Evolutionary conservation across 306 rosid species (phyloP).

Genomic region (Fagus crenata): DNA sequence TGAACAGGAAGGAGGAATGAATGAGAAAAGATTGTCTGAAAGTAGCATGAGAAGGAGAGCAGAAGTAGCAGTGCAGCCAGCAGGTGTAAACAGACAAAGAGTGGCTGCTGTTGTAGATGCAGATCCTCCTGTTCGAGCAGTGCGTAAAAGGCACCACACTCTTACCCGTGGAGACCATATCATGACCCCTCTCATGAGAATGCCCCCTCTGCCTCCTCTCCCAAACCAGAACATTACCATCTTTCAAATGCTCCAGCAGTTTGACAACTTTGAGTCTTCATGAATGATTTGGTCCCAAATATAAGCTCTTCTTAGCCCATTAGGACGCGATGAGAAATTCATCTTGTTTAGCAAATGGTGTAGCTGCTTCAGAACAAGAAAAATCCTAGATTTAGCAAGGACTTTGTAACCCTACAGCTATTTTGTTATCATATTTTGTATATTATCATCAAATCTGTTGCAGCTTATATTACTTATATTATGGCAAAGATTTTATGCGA

Average conservation of each 20-base stretch:
- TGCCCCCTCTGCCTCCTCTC: conserved; percentile 52
- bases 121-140: conserved; percentile 54
- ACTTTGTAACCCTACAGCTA: conserved; percentile 12
- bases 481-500: not conserved
- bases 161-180: conserved; percentile 63
- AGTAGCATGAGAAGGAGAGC: conserved; percentile 58
- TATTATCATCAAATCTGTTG: conserved; percentile 4
- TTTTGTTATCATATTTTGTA: conserved; percentile 11
- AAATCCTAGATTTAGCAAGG: conserved; percentile 27
- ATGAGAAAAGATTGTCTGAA: conserved; percentile 54
- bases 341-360: conserved; percentile 24
- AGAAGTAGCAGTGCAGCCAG: conserved; percentile 39
- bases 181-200: conserved; percentile 58
- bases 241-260: conserved; percentile 81
- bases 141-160: conserved; percentile 83
- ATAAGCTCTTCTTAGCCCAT: not conserved
- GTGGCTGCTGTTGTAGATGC: conserved; percentile 28
- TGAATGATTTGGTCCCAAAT: conserved; percentile 22
- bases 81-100: conserved; percentile 26
- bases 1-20: conserved; percentile 66
- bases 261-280: conserved; percentile 68
- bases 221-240: conserved; percentile 64
- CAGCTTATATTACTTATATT: conserved; percentile 28
- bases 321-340: conserved; percentile 23
- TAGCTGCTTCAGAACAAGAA: conserved; percentile 27